phyloP scores from a whole-genome alignment of 2,329 filamentous ascomycete species.

The Beauveria bassiana region DNA sequence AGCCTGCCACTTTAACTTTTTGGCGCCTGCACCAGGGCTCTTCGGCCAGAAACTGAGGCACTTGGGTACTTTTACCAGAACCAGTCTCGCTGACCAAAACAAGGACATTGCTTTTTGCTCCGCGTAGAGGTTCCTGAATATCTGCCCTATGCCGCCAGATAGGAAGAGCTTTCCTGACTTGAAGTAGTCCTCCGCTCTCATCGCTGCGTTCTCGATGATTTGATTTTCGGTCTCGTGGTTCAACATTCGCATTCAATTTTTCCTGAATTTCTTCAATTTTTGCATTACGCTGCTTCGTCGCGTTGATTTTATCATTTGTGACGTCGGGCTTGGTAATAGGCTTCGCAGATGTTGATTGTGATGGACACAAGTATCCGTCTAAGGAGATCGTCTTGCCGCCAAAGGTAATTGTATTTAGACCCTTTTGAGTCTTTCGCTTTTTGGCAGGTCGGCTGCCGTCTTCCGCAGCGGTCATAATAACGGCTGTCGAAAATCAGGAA shows the following conservation, averaged over 20 bases:
- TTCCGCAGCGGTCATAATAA: constrained; percentile 20
- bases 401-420: constrained; percentile 33
- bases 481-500: neutral
- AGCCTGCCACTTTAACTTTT: constrained; percentile 40
- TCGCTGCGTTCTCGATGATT: constrained; percentile 9
- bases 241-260: neutral
- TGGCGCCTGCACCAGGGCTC: constrained; percentile 71
- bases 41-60: constrained; percentile 77
- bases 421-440: constrained; percentile 28
- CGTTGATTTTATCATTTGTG: constrained; percentile 3
- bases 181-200: constrained; percentile 28
- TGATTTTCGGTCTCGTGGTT: constrained; percentile 1
- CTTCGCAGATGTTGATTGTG: constrained; percentile 23
- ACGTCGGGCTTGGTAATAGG: constrained; percentile 11
- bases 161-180: constrained; percentile 60
- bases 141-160: constrained; percentile 69
- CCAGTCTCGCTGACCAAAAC: constrained; percentile 90
- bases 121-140: constrained; percentile 56
- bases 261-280: neutral
- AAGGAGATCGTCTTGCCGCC: constrained; percentile 42
- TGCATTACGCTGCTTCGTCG: neutral
- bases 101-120: constrained; percentile 58
- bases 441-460: constrained; percentile 25
- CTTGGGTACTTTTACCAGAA: constrained; percentile 93
- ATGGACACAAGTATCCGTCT: constrained; percentile 39